phyloP scores from a whole-genome alignment of 257 asterid genomes.

The Solanum virginianum region DNA sequence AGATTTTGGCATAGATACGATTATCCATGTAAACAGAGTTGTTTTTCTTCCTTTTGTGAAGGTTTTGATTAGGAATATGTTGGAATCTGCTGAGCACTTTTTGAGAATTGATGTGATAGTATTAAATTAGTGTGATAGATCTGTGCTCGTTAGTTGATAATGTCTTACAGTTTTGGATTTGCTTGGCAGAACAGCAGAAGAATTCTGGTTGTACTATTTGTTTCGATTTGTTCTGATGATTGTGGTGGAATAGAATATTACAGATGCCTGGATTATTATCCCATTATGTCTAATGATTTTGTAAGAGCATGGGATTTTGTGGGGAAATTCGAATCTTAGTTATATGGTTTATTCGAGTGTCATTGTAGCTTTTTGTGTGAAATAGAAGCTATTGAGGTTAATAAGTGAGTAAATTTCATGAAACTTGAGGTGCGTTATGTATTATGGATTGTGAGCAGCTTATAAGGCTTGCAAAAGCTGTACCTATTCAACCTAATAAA shows the following conservation, averaged over 20 bases:
- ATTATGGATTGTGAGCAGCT: not conserved
- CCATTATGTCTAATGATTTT: not conserved
- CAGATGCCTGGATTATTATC: not conserved
- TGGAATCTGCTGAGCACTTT: not conserved
- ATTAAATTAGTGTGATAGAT: not conserved
- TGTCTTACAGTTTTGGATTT: not conserved
- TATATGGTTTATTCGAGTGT: not conserved
- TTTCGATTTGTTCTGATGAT: not conserved
- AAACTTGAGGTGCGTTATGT: not conserved
- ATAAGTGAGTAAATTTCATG: not conserved
- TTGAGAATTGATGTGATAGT: not conserved
- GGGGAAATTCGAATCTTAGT: not conserved
- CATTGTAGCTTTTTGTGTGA: not conserved
- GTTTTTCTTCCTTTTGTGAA: not conserved
- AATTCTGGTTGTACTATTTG: not conserved
- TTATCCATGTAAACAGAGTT: not conserved
- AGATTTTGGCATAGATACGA: not conserved
- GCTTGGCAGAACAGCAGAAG: not conserved
- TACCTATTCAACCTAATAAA: not conserved
- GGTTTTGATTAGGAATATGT: not conserved
- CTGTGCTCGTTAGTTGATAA: not conserved
- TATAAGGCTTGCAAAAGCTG: not conserved
- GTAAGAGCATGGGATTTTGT: not conserved
- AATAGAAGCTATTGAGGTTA: not conserved
- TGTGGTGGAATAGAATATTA: not conserved